Percentiles rank a stretch among this genome's conserved stretches.
Evolutionary conservation across 2,329 filamentous ascomycete species (phyloP).

Genomic region (Alternaria burnsii): DNA sequence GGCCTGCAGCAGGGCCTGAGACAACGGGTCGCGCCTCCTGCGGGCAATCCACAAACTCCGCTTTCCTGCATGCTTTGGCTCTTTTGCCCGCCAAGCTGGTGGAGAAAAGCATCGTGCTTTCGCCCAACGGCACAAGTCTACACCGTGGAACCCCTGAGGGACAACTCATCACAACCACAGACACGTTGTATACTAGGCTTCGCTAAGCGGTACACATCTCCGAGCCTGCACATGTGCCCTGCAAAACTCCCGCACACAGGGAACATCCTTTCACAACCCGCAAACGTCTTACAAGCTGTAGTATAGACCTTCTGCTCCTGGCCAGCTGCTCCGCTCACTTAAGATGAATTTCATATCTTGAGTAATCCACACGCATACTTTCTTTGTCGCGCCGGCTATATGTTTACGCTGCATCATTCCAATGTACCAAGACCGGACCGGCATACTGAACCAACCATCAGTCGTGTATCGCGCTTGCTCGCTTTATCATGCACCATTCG

Average conservation of each 20-base stretch:
- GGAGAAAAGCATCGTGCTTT: neutral
- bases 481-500: neutral
- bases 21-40: conserved; percentile 11
- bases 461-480: neutral
- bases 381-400: conserved; percentile 1
- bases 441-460: neutral
- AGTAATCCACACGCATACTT: conserved; percentile 1
- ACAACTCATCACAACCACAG: neutral
- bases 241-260: neutral
- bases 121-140: neutral
- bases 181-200: neutral
- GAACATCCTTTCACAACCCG: neutral
- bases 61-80: conserved; percentile 12
- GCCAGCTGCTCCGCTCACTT: neutral
- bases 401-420: neutral
- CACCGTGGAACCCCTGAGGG: neutral
- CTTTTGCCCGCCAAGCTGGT: neutral
- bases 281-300: neutral
- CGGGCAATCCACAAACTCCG: conserved; percentile 6
- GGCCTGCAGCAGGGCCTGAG: conserved; percentile 10
- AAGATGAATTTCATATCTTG: neutral
- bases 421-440: conserved; percentile 1
- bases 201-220: neutral
- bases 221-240: neutral
- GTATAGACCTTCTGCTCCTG: neutral